phyloP scores from a whole-genome alignment of 257 asterid species.

The Cordia subcordata region DNA sequence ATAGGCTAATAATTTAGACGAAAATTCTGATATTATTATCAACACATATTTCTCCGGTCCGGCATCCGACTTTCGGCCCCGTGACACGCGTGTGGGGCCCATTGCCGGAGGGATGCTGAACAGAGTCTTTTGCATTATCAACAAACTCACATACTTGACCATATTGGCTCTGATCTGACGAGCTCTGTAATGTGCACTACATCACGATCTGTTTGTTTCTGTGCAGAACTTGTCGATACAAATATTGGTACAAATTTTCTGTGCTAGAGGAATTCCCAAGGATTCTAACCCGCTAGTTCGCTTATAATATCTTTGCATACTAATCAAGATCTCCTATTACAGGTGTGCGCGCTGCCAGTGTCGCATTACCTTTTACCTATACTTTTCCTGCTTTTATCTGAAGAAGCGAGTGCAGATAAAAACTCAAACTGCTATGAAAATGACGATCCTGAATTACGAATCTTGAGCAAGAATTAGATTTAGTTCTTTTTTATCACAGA shows the following conservation, averaged over 20 bases:
- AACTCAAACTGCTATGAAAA: neutral
- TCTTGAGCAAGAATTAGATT: neutral
- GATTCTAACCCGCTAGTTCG: neutral
- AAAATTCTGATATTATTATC: neutral
- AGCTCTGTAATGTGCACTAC: too few species aligned
- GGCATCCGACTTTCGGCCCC: too few species aligned
- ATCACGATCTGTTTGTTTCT: too few species aligned
- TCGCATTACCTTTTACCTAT: neutral
- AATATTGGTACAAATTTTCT: neutral
- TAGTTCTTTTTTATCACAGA: slow-evolving; percentile 13
- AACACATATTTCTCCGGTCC: too few species aligned
- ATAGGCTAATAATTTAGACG: neutral
- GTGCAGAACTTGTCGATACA: neutral
- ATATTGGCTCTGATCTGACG: neutral
- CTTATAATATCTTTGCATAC: neutral
- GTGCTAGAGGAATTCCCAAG: too few species aligned
- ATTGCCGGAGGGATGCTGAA: too few species aligned
- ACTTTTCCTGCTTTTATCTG: neutral
- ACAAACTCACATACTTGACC: slow-evolving; percentile 2
- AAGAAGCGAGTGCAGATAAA: neutral
- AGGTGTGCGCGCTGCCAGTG: too few species aligned
- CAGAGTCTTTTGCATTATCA: too few species aligned
- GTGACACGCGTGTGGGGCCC: too few species aligned
- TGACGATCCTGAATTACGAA: neutral
- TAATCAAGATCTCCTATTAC: neutral